phyloP scores from a whole-genome alignment of 1,284 basidiomycete species.

The Leccinum glutinopallens region DNA sequence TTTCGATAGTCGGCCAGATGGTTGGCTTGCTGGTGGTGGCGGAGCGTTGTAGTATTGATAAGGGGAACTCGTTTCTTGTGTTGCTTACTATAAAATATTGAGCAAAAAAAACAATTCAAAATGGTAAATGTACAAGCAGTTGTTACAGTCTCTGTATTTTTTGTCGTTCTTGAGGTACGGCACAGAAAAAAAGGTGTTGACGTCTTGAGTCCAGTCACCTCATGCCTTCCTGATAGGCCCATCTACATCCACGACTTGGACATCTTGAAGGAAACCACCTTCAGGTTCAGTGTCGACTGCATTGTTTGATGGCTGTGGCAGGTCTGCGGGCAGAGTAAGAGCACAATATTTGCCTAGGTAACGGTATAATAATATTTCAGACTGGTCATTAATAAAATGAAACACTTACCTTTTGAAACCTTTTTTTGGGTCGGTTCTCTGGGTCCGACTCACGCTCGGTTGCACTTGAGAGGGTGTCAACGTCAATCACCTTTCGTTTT shows the following conservation, averaged over 20 bases:
- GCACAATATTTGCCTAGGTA: neutral
- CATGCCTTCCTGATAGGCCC: neutral
- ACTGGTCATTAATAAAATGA: neutral
- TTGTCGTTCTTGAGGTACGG: slow-evolving; percentile 3
- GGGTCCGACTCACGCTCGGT: neutral
- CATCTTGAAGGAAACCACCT: neutral
- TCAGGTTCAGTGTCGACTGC: neutral
- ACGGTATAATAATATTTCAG: neutral
- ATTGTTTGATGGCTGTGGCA: neutral
- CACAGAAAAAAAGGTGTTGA: neutral
- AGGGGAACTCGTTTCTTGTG: no score
- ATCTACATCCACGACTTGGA: neutral
- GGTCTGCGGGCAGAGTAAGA: neutral
- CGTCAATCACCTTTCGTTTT: neutral
- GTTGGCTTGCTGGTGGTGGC: no score
- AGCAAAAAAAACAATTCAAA: no score
- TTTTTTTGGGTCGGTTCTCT: neutral
- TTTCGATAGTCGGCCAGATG: no score
- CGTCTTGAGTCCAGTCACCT: slow-evolving; percentile 1
- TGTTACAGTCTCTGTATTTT: slow-evolving; percentile 2
- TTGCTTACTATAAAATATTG: no score
- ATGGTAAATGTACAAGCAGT: neutral
- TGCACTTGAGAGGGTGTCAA: neutral
- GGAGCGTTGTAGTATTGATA: no score
- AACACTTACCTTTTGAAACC: neutral